These are phyloP conservation scores for Neolecta irregularis DNA, from an alignment of 1,139 yeast species.

Conservation along the genomic window DNA sequence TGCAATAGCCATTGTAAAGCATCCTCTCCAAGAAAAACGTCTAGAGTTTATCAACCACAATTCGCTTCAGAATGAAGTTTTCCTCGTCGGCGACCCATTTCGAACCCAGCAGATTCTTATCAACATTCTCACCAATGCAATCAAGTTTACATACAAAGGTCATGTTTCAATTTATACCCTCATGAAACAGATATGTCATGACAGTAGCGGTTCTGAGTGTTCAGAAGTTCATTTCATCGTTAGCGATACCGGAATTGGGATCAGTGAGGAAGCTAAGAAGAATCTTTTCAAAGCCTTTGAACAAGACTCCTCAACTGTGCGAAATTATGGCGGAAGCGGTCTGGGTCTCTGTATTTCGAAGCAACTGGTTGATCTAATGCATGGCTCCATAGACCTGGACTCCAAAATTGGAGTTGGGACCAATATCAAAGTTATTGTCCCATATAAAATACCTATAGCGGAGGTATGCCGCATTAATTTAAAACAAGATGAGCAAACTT, in stretches of 20 bases:
- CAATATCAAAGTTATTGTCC: no score
- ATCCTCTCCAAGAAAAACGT: constrained; percentile 1
- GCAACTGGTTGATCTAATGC: constrained; percentile 9
- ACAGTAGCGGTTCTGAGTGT: constrained; percentile 2
- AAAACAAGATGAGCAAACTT: no score
- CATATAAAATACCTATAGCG: no score
- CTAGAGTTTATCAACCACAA: constrained; percentile 3
- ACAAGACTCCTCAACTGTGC: constrained; percentile 82
- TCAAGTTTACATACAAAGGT: constrained; percentile 39
- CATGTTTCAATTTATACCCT: constrained; percentile 33
- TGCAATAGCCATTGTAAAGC: constrained; percentile 32
- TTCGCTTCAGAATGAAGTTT: constrained; percentile 3
- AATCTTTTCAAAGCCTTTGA: constrained; percentile 76
- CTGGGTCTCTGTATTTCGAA: constrained; percentile 36
- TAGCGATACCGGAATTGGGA: constrained; percentile 71
- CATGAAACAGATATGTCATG: no score
- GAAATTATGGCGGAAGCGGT: constrained; percentile 86
- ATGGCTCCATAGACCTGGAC: no score
- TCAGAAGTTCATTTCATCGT: constrained; percentile 1
- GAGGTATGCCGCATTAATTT: no score
- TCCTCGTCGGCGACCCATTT: constrained; percentile 12
- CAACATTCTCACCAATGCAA: constrained; percentile 43
- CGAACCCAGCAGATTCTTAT: constrained; percentile 34
- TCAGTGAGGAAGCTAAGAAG: constrained; percentile 66
- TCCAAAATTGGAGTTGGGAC: no score